Base-by-base conservation (phyloP, 371 early-diverging fungal species). In the Mucor irregularis region DNA sequence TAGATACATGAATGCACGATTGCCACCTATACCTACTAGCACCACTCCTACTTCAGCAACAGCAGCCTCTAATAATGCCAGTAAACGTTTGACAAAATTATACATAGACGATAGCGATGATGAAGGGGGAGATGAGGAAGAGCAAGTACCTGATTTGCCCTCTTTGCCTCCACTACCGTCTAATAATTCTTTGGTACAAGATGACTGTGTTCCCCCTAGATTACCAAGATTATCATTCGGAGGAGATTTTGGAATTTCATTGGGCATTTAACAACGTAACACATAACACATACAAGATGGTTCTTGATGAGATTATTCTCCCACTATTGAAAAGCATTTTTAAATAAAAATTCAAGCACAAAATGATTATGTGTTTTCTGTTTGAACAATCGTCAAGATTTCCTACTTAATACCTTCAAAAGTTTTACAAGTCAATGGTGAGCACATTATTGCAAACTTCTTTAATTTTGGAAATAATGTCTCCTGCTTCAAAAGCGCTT, bases 31-130 rank as follows among this genome's bases (percentile, higher is more conserved):
- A 45, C 71, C 71, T 13, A 46, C 46, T 7, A 14, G 46, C 16
- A 35, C 35, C 11, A 22, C 31, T 8, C n/a, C n/a, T n/a, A n/a
- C n/a, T n/a, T n/a, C n/a, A n/a, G n/a, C n/a, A n/a, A 24, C 11
- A 7, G n/a, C 30, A 21, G 21, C 24, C 16, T 17, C 4, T 17
- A 35, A 34, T 17, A n/a, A 37, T 54, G 25, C 45, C 33, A 66
- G 43, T 25, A 61, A 52, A 22, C 49, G 66, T 16, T 33, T 57
- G 21, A 69, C 69, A 28, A 49, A 52, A 22, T 4, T 58, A 16
- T 69, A 69, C 38, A 48, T 51, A 19, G 66, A 61, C 16, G 69
- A 65, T 37, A 65, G 61, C 37, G 66, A 69, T 11, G 66, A 64
- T 22, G 65, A 64, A 35, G 44, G 35, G 3, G 29, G 24, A 10